Evolutionary conservation across 2,329 filamentous ascomycete genomes (phyloP).

Genomic region (Leptographium wingfieldii): DNA sequence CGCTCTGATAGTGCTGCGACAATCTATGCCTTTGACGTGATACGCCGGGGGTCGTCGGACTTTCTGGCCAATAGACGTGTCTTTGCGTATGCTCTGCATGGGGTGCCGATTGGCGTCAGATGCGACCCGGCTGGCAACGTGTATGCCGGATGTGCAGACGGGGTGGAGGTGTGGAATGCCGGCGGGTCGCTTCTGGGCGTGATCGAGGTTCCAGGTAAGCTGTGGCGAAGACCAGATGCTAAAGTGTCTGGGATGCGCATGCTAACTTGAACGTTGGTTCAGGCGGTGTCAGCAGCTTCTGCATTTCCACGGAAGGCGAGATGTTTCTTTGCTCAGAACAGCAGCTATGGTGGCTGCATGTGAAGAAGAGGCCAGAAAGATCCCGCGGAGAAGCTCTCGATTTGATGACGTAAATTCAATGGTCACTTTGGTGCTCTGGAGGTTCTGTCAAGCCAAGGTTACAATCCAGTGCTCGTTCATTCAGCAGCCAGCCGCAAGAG

Average conservation of each 20-base stretch:
- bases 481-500: too few relatives aligned
- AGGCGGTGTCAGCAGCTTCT: slow-evolving; percentile 31
- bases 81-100: slow-evolving; percentile 35
- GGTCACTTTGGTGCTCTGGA: too few relatives aligned
- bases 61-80: slow-evolving; percentile 36
- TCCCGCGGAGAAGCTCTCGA: too few relatives aligned
- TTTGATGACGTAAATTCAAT: too few relatives aligned
- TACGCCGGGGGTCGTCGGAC: slow-evolving; percentile 20
- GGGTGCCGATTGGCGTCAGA: slow-evolving; percentile 29
- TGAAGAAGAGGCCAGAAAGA: too few relatives aligned
- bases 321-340: slow-evolving; percentile 35
- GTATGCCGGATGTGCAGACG: slow-evolving; percentile 33
- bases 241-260: neutral
- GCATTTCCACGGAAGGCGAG: slow-evolving; percentile 27
- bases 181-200: slow-evolving; percentile 31
- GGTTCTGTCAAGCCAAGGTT: too few relatives aligned
- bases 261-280: too few relatives aligned
- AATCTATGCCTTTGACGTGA: slow-evolving; percentile 37
- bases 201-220: slow-evolving; percentile 23
- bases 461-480: too few relatives aligned
- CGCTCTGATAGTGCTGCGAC: slow-evolving; percentile 17
- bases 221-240: neutral
- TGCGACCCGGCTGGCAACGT: slow-evolving; percentile 32
- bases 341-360: slow-evolving; percentile 27
- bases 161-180: slow-evolving; percentile 35